These are phyloP conservation scores for Globisporangium spiculum DNA, from an alignment of 352 stramenopile species.

Conservation along the genomic window DNA sequence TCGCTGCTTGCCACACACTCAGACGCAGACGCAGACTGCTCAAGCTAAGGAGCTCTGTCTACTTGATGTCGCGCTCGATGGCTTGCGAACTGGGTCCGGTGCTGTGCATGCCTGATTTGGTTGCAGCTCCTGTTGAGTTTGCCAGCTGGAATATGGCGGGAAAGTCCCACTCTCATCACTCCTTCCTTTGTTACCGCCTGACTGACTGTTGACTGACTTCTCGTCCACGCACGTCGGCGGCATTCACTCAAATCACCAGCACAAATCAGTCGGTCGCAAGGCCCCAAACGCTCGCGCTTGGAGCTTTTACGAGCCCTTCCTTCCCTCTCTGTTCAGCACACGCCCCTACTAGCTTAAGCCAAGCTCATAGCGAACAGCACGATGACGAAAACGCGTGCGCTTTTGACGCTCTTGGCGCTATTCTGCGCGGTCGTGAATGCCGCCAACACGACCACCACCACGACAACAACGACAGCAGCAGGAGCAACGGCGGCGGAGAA, in stretches of 20 bases:
- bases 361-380: not conserved
- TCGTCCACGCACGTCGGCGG: not conserved
- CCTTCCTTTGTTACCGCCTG: not conserved
- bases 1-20: not conserved
- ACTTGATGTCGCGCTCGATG: too few species aligned
- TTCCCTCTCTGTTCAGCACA: not conserved
- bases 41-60: too few species aligned
- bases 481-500: not conserved
- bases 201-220: not conserved
- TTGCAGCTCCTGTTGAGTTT: not conserved
- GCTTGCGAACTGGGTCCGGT: not conserved
- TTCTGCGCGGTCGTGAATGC: not conserved
- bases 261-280: not conserved
- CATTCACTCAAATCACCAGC: not conserved
- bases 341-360: not conserved
- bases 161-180: not conserved
- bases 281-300: not conserved
- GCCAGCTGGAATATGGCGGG: not conserved
- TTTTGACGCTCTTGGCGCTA: conserved; percentile 3
- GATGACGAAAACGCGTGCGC: not conserved
- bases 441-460: conserved; percentile 7
- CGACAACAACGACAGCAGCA: conserved; percentile 3
- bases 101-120: not conserved
- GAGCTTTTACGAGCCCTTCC: not conserved
- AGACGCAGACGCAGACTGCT: too few species aligned